A percentile compares a stretch with the other conserved stretches of the same genome.
These are phyloP conservation scores for Danielia oregonensis DNA, from an alignment of 805 yeast genomes.

Conservation along the genomic window DNA sequence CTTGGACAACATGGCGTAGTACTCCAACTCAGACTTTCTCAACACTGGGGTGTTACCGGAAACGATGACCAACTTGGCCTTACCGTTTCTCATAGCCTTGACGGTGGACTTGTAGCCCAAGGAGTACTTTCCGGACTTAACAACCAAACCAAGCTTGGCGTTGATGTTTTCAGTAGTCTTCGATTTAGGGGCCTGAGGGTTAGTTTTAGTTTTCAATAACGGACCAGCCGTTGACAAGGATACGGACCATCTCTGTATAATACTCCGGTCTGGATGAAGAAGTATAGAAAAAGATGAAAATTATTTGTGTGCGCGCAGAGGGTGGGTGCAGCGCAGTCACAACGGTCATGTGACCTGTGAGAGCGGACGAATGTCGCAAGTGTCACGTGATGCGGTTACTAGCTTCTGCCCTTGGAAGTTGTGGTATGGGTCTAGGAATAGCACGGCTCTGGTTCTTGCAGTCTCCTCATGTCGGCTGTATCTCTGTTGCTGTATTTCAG, in stretches of 20 bases:
- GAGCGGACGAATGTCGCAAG: neutral
- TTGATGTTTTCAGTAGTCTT: constrained; percentile 93
- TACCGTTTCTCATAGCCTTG: constrained; percentile 97
- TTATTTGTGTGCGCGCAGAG: constrained; percentile 9
- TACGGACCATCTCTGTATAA: constrained; percentile 95
- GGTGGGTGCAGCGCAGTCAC: constrained; percentile 4
- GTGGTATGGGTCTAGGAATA: too few relatives aligned
- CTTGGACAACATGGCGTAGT: constrained; percentile 99
- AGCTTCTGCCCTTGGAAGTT: constrained; percentile 17
- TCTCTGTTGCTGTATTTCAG: too few relatives aligned
- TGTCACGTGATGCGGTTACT: too few relatives aligned
- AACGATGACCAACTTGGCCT: constrained; percentile 96
- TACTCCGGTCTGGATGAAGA: constrained; percentile 80
- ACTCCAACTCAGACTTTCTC: constrained; percentile 99
- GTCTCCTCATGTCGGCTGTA: too few relatives aligned
- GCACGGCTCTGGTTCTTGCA: too few relatives aligned
- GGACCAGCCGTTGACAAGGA: constrained; percentile 10
- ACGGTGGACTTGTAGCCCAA: constrained; percentile 99
- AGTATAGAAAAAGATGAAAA: constrained; percentile 3
- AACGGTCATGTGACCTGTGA: neutral
- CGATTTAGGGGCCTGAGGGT: constrained; percentile 86
- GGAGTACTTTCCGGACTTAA: constrained; percentile 99
- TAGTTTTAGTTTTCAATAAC: constrained; percentile 32
- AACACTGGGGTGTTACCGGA: constrained; percentile 99
- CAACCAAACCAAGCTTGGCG: constrained; percentile 96